A percentile compares a stretch with the other conserved stretches of the same genome.
These are phyloP conservation scores for Neurospora intermedia DNA, from an alignment of 495 filamentous ascomycete genomes.

Conservation along the genomic window DNA sequence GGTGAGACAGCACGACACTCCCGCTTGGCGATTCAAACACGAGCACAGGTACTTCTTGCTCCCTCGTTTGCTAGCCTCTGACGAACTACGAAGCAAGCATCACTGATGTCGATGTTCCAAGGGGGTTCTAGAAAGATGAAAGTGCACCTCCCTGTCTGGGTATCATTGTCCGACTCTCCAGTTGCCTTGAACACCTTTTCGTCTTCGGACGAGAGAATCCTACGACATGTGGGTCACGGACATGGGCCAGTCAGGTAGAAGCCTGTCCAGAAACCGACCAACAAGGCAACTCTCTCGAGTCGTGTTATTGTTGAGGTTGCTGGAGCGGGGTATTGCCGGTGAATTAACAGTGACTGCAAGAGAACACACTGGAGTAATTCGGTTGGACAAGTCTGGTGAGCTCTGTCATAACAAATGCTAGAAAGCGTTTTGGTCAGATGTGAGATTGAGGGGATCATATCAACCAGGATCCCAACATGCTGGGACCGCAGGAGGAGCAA, in stretches of 20 bases:
- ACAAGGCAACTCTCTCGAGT: neutral
- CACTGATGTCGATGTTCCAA: neutral
- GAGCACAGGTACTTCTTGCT: slow-evolving; percentile 1
- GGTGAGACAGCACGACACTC: neutral
- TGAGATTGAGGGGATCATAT: neutral
- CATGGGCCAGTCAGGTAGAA: neutral
- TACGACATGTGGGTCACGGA: neutral
- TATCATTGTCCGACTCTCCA: neutral
- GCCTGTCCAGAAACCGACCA: neutral
- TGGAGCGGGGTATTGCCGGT: neutral
- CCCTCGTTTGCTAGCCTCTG: neutral
- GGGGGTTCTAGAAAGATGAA: neutral
- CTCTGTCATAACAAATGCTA: neutral
- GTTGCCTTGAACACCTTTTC: neutral
- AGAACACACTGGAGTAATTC: neutral
- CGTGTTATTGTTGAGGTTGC: neutral
- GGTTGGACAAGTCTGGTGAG: neutral
- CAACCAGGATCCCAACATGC: neutral
- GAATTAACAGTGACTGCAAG: neutral
- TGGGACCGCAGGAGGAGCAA: neutral
- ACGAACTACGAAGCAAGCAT: neutral
- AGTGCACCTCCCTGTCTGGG: neutral
- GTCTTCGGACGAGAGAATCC: neutral
- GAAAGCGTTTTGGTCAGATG: neutral
- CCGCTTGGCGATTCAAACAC: slow-evolving; percentile 3